These are phyloP conservation scores for Scedosporium minutisporum DNA, from an alignment of 2,329 filamentous ascomycete genomes.

Conservation along the genomic window DNA sequence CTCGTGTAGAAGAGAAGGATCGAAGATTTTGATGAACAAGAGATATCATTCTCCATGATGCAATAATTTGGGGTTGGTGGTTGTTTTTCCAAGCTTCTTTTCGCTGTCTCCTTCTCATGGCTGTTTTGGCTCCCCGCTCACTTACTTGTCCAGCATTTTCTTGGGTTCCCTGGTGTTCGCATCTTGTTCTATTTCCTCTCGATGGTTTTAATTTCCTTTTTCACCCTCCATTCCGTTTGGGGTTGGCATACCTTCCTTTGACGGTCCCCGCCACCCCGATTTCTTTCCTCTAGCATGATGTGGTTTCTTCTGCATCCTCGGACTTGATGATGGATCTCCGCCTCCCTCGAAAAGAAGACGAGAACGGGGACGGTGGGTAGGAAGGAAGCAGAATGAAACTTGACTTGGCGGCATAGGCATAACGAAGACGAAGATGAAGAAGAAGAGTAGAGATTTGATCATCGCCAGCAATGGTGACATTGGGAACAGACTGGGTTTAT, in stretches of 20 bases:
- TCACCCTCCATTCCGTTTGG: background rate
- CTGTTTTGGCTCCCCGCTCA: background rate
- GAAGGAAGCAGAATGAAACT: too few species aligned
- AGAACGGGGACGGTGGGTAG: too few species aligned
- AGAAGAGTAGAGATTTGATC: background rate
- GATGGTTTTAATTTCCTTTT: background rate
- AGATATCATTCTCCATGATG: background rate
- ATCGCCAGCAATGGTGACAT: background rate
- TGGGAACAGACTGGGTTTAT: background rate
- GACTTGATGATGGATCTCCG: too few species aligned
- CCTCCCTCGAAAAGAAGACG: too few species aligned
- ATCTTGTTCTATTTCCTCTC: background rate
- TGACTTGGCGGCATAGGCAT: too few species aligned
- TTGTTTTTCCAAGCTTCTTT: background rate
- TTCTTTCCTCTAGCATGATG: too few species aligned
- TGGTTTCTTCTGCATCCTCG: too few species aligned
- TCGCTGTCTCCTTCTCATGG: background rate
- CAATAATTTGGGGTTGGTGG: background rate
- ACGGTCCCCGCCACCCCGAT: too few species aligned
- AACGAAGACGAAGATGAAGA: background rate
- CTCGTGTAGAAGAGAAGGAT: background rate
- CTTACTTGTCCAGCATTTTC: background rate
- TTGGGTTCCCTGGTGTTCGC: background rate
- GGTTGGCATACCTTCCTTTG: background rate
- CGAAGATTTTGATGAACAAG: background rate